Base-by-base conservation (phyloP, 176 grass and related monocot species). In the Coix lacrymajobi region DNA sequence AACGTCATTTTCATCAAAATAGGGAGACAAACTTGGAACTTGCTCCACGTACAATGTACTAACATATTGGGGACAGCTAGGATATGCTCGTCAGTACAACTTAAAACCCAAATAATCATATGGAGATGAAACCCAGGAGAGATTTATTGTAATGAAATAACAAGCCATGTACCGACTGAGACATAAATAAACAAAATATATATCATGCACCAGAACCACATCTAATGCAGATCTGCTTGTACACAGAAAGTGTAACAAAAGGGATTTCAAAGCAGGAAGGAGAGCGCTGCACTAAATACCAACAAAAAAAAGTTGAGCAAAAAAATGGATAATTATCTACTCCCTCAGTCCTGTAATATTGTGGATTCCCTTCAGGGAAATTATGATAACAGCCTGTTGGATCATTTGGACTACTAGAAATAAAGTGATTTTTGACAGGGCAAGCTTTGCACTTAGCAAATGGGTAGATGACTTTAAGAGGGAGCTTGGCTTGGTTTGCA, bases 261-360 rank as follows among this genome's bases (percentile, higher is more conserved):
- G 69, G 6, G 73, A 79, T 73, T 31, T 83, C 40, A 83, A 83
- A 45, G 69, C 36, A 83, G 26, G 54, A 83, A 74, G 34, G 32
- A 11, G 10, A 37, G 20, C 14, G 57, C 49, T 33, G 46, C 19
- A 75, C 4, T 54, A 24, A 49, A 75, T 32, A 22, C n/a, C 49
- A 57, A 15, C 30, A 14, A 57, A 57, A 58, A 51, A 36, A 3
- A 74, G 31, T 15, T 15, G 30, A 37, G 22, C 31, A 3, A 84
- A 48, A 48, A 60, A 77, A 68, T 40, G 48, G 15, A 76, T 69
- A 12, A 67, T 75, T 20, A 40, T 32, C 26, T 25, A 74, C 45
- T 44, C 70, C 20, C 6, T 54, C 7, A 1, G 19, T 54, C 51
- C 51, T 54, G 49, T 7, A 51, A 48, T 16, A 17, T 49, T 12